Evolutionary conservation across 306 rosid species (phyloP).

Genomic region (Luffa acutangula): DNA sequence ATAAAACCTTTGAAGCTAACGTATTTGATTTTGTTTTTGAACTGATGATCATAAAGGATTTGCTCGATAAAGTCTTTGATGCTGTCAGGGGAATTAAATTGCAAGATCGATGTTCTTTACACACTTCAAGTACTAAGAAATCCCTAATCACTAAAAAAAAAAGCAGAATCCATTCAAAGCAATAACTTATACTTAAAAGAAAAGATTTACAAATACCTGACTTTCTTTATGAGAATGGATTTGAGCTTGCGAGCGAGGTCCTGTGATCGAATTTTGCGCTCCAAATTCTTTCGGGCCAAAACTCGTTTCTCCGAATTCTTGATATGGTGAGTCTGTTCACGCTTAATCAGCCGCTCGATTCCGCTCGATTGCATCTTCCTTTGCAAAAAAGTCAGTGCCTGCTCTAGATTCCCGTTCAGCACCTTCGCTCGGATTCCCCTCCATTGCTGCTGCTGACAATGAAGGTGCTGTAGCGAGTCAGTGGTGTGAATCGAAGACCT

Average conservation of each 20-base stretch:
- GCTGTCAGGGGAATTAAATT: neutral
- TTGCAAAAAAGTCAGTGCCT: constrained; percentile 50
- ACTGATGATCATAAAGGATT: neutral
- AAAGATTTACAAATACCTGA: constrained; percentile 40
- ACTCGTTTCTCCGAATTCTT: constrained; percentile 90
- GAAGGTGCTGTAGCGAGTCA: constrained; percentile 3
- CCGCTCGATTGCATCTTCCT: constrained; percentile 79
- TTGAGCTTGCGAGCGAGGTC: constrained; percentile 73
- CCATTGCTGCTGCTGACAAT: constrained; percentile 41
- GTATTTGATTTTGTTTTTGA: too few relatives aligned
- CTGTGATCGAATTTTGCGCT: constrained; percentile 47
- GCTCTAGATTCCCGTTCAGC: constrained; percentile 49
- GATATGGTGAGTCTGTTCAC: constrained; percentile 50
- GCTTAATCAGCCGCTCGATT: constrained; percentile 71
- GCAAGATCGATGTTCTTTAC: neutral
- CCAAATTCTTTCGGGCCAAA: constrained; percentile 54
- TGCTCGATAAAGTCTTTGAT: neutral
- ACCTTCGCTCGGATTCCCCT: constrained; percentile 79
- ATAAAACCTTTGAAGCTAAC: neutral
- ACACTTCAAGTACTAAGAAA: neutral
- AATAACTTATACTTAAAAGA: neutral
- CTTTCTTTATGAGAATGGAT: constrained; percentile 67
- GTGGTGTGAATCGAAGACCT: constrained; percentile 16
- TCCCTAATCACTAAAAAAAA: neutral
- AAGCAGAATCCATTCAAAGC: neutral